Evolutionary conservation across 2,329 filamentous ascomycete species (phyloP), one percentile per base, ranked within the genome.

Genomic region (Xylaria digitata): DNA sequence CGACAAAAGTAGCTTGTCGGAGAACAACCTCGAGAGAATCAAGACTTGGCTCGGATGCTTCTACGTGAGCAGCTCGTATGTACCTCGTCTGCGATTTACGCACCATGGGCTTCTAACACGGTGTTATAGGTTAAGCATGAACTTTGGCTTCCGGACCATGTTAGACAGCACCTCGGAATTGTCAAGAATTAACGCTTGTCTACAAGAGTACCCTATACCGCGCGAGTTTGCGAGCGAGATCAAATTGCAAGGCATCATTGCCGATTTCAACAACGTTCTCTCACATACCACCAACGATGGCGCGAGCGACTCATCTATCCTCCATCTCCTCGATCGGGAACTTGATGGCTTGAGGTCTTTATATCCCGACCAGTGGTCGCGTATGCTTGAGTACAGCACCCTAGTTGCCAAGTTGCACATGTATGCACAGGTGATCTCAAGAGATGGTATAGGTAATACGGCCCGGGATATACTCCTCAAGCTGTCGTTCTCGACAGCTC

Each of bases 1-100:
- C 8, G 69, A 67, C 50, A 49, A 70, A 4, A 70, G 71, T 5
- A 65, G 68, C 7, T 57, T 55, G 6, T 53, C 71, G 2, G 75
- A 68, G 17, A 74, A 48, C 11, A 42, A 63, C 8, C 66, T 72
- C 9, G 73, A 71, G n/a, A 71, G 74, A 43, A 65, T 69, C n/a
- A 72, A 70, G 58, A 74, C 75, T 1, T 77, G 75, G 75, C 66
- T 77, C 15, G 75, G 75, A 23, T 77, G 75, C 37, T 77, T 77
- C 37, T 75, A 75, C 40, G 72, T 76, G 23, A 73, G 72, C 61
- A 73, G 72, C 53, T 71, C 73, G 75, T 77, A 71, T 61, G 75
- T 67, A 21, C 17, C 42, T n/a, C 9, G 19, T 15, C 4, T 15
- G 26, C 8, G n/a, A 15, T 34, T 50, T 32, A 40, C 23, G 13